These are phyloP conservation scores for Cordyceps pruinosa DNA, from an alignment of 2,329 filamentous ascomycete genomes.

Conservation along the genomic window DNA sequence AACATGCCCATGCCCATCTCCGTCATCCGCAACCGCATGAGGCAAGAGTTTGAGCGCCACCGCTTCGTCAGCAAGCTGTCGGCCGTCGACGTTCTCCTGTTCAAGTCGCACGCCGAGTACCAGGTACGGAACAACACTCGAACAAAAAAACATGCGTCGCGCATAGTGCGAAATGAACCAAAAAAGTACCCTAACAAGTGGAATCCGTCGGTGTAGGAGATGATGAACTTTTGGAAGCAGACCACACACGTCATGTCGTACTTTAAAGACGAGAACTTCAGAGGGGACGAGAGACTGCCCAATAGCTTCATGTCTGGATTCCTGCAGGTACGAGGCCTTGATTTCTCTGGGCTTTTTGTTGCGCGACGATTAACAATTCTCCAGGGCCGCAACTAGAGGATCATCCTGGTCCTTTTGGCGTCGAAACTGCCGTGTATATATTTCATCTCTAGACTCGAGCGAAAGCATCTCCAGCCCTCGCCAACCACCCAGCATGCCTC, in stretches of 20 bases:
- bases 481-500: background rate
- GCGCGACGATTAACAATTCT: slow-evolving; percentile 11
- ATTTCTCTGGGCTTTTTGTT: background rate
- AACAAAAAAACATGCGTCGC: too few species aligned
- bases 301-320: slow-evolving; percentile 91
- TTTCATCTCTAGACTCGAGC: slow-evolving; percentile 20
- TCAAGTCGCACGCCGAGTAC: slow-evolving; percentile 87
- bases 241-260: slow-evolving; percentile 93
- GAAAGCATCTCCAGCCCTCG: slow-evolving; percentile 4
- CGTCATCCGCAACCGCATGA: slow-evolving; percentile 81
- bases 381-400: slow-evolving; percentile 50
- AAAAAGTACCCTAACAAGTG: background rate
- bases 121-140: slow-evolving; percentile 61
- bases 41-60: slow-evolving; percentile 95
- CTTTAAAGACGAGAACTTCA: slow-evolving; percentile 75
- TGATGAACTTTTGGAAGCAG: slow-evolving; percentile 99
- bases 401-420: slow-evolving; percentile 18
- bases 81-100: slow-evolving; percentile 82
- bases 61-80: slow-evolving; percentile 84
- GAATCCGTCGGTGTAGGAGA: slow-evolving; percentile 59
- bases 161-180: background rate
- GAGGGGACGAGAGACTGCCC: slow-evolving; percentile 73
- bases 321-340: slow-evolving; percentile 64
- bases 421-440: slow-evolving; percentile 27
- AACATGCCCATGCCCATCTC: slow-evolving; percentile 83